Base-by-base conservation (phyloP, 768 basidiomycete species). In the Melanogaster broomeanus region DNA sequence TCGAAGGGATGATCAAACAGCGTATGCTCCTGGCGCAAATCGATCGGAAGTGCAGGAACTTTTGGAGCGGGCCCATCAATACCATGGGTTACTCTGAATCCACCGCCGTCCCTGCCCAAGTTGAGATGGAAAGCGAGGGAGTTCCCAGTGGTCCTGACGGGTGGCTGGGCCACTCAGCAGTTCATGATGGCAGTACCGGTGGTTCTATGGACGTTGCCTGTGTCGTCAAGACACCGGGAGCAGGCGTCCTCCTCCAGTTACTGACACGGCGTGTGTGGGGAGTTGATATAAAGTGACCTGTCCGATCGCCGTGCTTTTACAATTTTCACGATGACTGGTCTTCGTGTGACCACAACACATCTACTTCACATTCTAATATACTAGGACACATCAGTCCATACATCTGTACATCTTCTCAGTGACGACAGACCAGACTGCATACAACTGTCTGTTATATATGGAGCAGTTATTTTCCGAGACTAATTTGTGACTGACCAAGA, bases 211-310 rank as follows among this genome's bases (percentile, higher is more conserved):
- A 78, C 1, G 68, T 85, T 22, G 60, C 71, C 35, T 81, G 78
- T 54, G 60, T 90, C 18, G 72, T 71, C n/a, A 52, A 71, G 35
- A 90, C 88, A 11, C 89, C 89, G n/a, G 89, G 89, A 4, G 72
- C 79, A 6, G 69, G 71, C 24, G 64, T 50, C 0, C 71, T 90
- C 38, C 58, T 87, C 13, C 60, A 66, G 15, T 50, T 82, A 6
- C 56, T 90, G 52, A 56, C 79, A 12, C 55, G 74, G 47, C 77
- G 87, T 48, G 73, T 90, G 16, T 90, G 86, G 85, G 79, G 64
- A 42, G 31, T 33, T 39, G 31, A 41, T 6, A 12, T 45, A 19
- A 18, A 37, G 44, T 15, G 19, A 28, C 28, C 9, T 25, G 8
- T 21, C 0, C 21, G 16, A 31, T 13, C 28, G 18, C 40, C 24